These are phyloP conservation scores for Magnaporthales sp. DNA, from an alignment of 2,329 filamentous ascomycete species.

Conservation along the genomic window DNA sequence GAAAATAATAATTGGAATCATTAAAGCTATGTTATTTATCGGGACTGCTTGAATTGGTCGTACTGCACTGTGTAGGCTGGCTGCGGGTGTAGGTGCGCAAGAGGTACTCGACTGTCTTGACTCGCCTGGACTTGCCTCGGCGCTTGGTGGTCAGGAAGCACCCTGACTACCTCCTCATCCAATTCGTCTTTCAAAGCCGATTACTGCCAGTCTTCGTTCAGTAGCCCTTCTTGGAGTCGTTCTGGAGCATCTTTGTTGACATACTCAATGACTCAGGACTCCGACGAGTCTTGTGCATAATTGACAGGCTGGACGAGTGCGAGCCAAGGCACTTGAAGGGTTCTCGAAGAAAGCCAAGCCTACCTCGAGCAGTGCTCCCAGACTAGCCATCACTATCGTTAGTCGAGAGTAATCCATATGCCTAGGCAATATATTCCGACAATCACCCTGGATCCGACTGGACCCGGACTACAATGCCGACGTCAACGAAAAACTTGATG, in stretches of 20 bases:
- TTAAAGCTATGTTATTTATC: too few species aligned
- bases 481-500: neutral
- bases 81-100: too few species aligned
- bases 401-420: neutral
- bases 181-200: too few species aligned
- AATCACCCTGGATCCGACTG: neutral
- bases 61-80: too few species aligned
- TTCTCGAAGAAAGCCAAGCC: neutral
- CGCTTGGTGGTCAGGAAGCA: too few species aligned
- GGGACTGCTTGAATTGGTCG: too few species aligned
- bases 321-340: neutral
- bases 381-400: neutral
- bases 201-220: too few species aligned
- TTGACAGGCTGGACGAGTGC: neutral
- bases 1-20: too few species aligned
- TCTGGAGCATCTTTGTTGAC: neutral
- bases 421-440: neutral
- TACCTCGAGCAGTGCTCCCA: neutral
- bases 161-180: too few species aligned
- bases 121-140: too few species aligned
- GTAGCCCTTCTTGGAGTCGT: neutral
- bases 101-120: too few species aligned
- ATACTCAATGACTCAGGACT: neutral
- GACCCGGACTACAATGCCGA: conserved; percentile 1
- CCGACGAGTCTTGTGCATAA: neutral